Percentiles rank a stretch among this genome's conserved stretches.
Evolutionary conservation across 345 rosid species (phyloP).

Genomic region (Melastoma malabathricum): DNA sequence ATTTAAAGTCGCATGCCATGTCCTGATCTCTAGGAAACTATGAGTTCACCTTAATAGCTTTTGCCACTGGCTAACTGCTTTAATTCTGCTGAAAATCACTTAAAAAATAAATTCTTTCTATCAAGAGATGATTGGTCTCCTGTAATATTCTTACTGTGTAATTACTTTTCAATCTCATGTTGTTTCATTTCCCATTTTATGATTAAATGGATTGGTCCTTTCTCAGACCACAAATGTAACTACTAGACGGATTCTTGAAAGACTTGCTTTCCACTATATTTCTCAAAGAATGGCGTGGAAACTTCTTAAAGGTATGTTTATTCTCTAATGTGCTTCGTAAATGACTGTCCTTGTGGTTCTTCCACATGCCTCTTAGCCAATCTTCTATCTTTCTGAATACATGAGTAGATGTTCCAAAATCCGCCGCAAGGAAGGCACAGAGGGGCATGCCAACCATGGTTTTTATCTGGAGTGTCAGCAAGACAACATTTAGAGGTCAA

Average conservation of each 20-base stretch:
- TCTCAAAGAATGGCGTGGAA: slow-evolving; percentile 95
- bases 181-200: background rate
- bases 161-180: too few species aligned
- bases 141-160: too few species aligned
- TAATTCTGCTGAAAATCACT: too few species aligned
- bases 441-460: slow-evolving; percentile 59
- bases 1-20: too few species aligned
- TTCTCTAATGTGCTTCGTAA: background rate
- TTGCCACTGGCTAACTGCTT: too few species aligned
- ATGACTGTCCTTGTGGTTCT: background rate
- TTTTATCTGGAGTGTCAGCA: slow-evolving; percentile 59
- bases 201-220: slow-evolving; percentile 10
- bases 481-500: slow-evolving; percentile 84
- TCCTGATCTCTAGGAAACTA: too few species aligned
- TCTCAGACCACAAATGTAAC: slow-evolving; percentile 77
- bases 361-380: background rate
- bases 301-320: slow-evolving; percentile 73
- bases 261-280: slow-evolving; percentile 66
- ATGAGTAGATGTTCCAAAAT: slow-evolving; percentile 64
- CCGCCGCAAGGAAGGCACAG: slow-evolving; percentile 65
- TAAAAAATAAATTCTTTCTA: too few species aligned
- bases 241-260: slow-evolving; percentile 74
- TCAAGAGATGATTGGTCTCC: too few species aligned
- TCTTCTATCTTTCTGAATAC: slow-evolving; percentile 1
- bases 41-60: too few species aligned